Base-by-base conservation (phyloP, 2,329 filamentous ascomycete species). In the Beauveria bassiana region DNA sequence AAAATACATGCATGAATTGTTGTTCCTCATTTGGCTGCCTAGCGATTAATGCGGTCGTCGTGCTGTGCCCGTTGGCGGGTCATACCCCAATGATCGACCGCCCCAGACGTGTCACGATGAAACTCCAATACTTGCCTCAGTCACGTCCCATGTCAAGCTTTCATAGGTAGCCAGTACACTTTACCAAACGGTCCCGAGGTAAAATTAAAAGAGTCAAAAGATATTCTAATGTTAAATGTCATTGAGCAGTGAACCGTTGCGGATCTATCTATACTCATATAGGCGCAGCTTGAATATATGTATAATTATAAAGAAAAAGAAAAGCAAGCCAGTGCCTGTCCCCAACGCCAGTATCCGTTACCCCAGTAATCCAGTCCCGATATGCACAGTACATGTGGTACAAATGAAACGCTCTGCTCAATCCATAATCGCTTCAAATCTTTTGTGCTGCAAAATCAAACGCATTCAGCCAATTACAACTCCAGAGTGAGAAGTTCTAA, bases 401-500 rank as follows among this genome's bases (percentile, higher is more conserved):
- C 49, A 53, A 60, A 60, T 53, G 51, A 43, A 53, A 60, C 59
- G 59, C 59, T 61, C 51, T 61, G 50, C 43, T 61, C 38, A 61
- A 54, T 47, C 59, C 59, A 49, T 61, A 31, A 43, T 61, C 59
- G 59, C 59, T 61, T 16, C 40, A 43, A 60, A 55, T 49, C 42
- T 61, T 55, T 55, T 55, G 51, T 61, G 59, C 51, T 34, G 51
- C 42, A 45, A 53, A 59, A 60, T n/a, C 50, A 61, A 59, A 55
- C 43, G 31, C 16, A 20, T 47, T 6, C 9, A 46, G 18, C 31
- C 28, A 40, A 40, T 67, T 70, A 76, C 59, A 74, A 57, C 55
- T 71, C 73, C 65, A 68, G 66, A 5, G 74, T 75, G 64, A 76
- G 64, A 26, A 75, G 67, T 61, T 76, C 74, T 66, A 76, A 66